A percentile compares a stretch with the other conserved stretches of the same genome.
Evolutionary conservation across 2,329 filamentous ascomycete genomes (phyloP).

Genomic region (Rutstroemia sp.): DNA sequence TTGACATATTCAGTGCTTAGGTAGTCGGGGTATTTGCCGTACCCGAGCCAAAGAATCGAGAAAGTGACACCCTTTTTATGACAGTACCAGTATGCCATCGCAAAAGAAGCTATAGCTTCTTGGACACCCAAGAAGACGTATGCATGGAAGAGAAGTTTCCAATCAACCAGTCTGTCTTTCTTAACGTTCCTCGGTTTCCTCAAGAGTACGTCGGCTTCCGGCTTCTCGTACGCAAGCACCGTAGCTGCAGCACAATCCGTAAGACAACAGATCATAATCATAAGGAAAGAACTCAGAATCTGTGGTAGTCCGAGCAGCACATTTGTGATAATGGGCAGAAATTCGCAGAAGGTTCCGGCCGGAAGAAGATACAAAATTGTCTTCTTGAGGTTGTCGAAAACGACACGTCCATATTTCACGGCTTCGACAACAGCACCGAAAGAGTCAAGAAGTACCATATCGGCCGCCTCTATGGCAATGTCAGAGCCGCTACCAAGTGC

Average conservation of each 20-base stretch:
- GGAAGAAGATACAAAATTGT: constrained; percentile 51
- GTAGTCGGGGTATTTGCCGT: constrained; percentile 40
- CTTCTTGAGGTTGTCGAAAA: constrained; percentile 78
- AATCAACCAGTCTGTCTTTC: constrained; percentile 65
- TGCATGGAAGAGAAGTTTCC: constrained; percentile 61
- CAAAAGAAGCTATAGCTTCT: constrained; percentile 50
- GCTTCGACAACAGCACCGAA: constrained; percentile 68
- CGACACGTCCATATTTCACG: constrained; percentile 63
- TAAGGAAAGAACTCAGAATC: constrained; percentile 50
- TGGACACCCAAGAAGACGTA: constrained; percentile 63
- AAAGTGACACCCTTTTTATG: constrained; percentile 57
- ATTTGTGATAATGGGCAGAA: constrained; percentile 52
- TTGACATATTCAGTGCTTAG: constrained; percentile 43
- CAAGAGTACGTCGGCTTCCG: constrained; percentile 65
- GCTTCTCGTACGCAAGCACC: constrained; percentile 66
- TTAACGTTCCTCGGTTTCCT: constrained; percentile 60
- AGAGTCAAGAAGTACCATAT: constrained; percentile 58
- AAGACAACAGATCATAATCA: constrained; percentile 47
- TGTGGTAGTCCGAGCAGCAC: constrained; percentile 53
- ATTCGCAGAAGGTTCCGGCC: constrained; percentile 51
- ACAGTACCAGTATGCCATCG: constrained; percentile 60
- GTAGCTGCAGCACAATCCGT: constrained; percentile 69
- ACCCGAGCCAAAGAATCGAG: constrained; percentile 57
- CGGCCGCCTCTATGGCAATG: constrained; percentile 54
- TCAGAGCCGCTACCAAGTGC: constrained; percentile 51